These are phyloP conservation scores for Wilhelminamyces savonicus DNA, from an alignment of 805 yeast genomes.

Conservation along the genomic window DNA sequence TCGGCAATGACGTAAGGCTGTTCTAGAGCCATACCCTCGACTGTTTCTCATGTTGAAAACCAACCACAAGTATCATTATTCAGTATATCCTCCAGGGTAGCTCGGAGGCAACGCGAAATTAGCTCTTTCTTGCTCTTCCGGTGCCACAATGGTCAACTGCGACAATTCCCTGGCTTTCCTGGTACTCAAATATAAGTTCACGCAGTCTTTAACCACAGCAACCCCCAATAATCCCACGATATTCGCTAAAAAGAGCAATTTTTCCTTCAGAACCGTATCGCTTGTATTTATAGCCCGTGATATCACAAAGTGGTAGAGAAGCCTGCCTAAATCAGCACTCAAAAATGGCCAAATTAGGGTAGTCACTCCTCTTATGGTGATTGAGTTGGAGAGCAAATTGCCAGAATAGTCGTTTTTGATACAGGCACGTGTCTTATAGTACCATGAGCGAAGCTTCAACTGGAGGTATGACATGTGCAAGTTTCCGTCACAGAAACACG, in stretches of 20 bases:
- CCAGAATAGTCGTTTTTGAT: constrained; percentile 27
- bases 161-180: constrained; percentile 24
- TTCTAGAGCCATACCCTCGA: no score
- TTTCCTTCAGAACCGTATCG: constrained; percentile 8
- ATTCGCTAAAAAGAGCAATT: constrained; percentile 22
- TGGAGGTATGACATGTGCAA: constrained; percentile 1
- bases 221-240: constrained; percentile 25
- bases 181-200: constrained; percentile 21
- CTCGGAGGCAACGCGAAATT: no score
- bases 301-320: neutral
- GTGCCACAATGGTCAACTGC: constrained; percentile 17
- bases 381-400: constrained; percentile 15
- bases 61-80: no score
- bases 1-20: no score
- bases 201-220: constrained; percentile 27
- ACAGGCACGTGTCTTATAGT: constrained; percentile 25
- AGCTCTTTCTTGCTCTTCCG: no score
- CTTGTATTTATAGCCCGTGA: no score
- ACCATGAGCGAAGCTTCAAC: constrained; percentile 9
- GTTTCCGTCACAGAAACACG: constrained; percentile 1
- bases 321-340: constrained; percentile 26
- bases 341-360: constrained; percentile 36
- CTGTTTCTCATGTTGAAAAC: no score
- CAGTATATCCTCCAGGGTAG: no score
- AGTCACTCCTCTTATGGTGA: constrained; percentile 20